Percentiles rank a stretch among this genome's conserved stretches.
Evolutionary conservation across 2,329 filamentous ascomycete genomes (phyloP).

Genomic region (Penicillium palitans): DNA sequence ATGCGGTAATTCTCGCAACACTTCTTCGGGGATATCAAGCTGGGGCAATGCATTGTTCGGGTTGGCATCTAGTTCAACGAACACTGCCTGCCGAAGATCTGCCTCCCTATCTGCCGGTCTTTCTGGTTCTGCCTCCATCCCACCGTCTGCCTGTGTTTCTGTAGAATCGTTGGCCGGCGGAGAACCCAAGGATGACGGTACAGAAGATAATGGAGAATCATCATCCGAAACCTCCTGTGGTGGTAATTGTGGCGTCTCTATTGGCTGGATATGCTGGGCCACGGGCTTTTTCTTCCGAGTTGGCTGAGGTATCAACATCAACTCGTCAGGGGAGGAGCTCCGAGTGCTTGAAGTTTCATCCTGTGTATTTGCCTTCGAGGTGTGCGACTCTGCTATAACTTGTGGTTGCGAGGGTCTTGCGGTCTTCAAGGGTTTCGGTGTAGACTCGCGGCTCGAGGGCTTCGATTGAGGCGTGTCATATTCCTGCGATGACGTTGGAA

Average conservation of each 20-base stretch:
- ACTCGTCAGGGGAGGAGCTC: constrained; percentile 41
- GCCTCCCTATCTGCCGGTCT: neutral
- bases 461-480: constrained; percentile 2
- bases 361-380: neutral
- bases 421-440: constrained; percentile 5
- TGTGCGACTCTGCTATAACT: neutral
- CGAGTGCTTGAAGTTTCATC: constrained; percentile 8
- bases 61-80: constrained; percentile 2
- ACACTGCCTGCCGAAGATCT: neutral
- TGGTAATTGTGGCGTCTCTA: neutral
- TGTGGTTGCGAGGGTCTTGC: neutral
- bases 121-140: neutral
- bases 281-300: constrained; percentile 13
- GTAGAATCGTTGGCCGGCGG: neutral
- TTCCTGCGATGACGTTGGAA: constrained; percentile 25
- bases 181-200: constrained; percentile 33
- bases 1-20: constrained; percentile 28
- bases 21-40: constrained; percentile 31
- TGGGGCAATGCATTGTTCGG: constrained; percentile 21
- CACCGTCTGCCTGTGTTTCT: neutral
- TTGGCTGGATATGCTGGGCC: constrained; percentile 7
- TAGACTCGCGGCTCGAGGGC: constrained; percentile 8
- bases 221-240: constrained; percentile 17
- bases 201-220: constrained; percentile 41
- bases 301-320: constrained; percentile 33